Evolutionary conservation across 192 early-diverging fungal species (phyloP), one percentile per base, ranked within the genome.

Genomic region (Gamsiella multidivaricata): DNA sequence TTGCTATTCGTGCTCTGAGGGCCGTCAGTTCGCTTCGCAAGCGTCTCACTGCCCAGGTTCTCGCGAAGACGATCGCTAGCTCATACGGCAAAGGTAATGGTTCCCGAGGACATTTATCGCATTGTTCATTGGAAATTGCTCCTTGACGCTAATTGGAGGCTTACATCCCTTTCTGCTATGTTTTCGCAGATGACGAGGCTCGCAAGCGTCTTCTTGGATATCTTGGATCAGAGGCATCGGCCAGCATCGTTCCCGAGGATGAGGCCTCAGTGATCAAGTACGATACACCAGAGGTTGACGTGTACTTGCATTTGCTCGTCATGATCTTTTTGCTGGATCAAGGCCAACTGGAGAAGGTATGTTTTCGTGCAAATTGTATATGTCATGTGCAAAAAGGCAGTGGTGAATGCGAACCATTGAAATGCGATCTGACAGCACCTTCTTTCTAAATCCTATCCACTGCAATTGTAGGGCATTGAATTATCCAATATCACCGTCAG

Each of bases 1-100:
- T 93, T 76, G 92, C 90, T 20, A 93, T 93, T 36, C 91, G 97
- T 45, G 97, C 93, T 18, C 70, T 99, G 45, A 88, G 97, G 54
- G 90, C 91, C 18, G 88, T 92, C 20, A 88, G 92, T 25, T 86
- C 92, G 2, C 82, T 96, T 51, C 91, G 97, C 51, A 91, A 90
- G 84, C 89, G 92, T 26, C 80, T 98, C 49, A 89, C 88, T 36
- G 80, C 85, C 31, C 79, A 86, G 15, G 82, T 91, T 20, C 80
- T 97, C 49, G 82, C 79, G 25, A 84, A 88, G 54, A 82, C 87
- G 4, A 87, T 92, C 50, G 80, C 81, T 14, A 83, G 85, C 43
- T 81, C 83, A 49, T 88, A 81, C 55, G 63, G 62, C 61, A 70
- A 80, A 61, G 82, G 88, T 87, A 83, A 68, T 75, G 28, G 12